Evolutionary conservation across 305 asterid genomes (phyloP).

Genomic region (Solanum hybrid): DNA sequence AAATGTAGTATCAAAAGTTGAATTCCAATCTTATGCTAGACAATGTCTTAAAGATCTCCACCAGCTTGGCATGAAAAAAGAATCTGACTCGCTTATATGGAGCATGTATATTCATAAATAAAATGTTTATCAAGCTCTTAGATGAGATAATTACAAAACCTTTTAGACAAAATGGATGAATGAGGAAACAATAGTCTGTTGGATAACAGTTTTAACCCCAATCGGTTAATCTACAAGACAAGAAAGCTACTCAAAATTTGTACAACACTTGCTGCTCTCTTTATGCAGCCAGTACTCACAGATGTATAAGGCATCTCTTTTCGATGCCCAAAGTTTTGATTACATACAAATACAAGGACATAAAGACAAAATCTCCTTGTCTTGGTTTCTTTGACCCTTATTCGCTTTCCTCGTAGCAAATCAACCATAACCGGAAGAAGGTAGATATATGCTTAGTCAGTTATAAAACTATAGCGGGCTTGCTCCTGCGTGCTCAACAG

Average conservation of each 20-base stretch:
- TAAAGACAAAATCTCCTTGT: background rate
- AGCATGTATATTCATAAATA: background rate
- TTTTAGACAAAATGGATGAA: background rate
- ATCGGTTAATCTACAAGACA: background rate
- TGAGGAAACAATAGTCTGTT: background rate
- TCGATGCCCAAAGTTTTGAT: background rate
- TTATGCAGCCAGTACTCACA: background rate
- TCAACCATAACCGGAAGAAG: background rate
- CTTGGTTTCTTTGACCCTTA: background rate
- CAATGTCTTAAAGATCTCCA: background rate
- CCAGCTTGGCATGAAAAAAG: no score
- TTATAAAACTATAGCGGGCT: slow-evolving; percentile 49
- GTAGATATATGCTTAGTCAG: slow-evolving; percentile 17
- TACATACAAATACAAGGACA: background rate
- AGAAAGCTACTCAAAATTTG: background rate
- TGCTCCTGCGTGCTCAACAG: slow-evolving; percentile 69
- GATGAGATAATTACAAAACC: background rate
- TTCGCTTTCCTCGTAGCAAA: background rate
- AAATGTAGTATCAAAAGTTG: background rate
- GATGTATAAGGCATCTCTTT: background rate
- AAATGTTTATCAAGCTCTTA: background rate
- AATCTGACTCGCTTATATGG: background rate
- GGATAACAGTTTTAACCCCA: background rate
- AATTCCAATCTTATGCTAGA: background rate
- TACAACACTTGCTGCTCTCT: background rate